Conservation (phyloP, 108 stramenopile species). For the Pseudonitzschia pungens region DNA sequence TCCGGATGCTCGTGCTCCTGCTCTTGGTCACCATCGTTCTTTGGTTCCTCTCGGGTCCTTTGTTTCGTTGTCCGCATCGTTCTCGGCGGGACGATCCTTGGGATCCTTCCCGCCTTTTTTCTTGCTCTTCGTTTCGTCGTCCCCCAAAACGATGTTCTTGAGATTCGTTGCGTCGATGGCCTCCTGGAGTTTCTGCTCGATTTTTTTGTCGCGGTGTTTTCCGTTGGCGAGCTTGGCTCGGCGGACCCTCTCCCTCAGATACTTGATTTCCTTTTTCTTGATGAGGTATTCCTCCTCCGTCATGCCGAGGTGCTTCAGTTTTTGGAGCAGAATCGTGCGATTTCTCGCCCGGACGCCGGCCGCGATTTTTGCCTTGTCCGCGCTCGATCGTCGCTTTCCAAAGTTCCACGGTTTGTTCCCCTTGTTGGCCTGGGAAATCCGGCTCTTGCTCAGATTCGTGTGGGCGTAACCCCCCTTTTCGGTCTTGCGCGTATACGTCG, state of each 20-base stretch:
- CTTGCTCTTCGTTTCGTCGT: conserved; percentile 6
- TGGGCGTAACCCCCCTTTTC: conserved; percentile 50
- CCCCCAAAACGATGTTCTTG: background rate
- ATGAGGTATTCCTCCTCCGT: conserved; percentile 45
- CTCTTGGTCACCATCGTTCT: background rate
- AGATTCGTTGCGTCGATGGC: conserved; percentile 1
- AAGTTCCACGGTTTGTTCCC: conserved; percentile 68
- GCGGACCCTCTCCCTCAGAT: conserved; percentile 44
- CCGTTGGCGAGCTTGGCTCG: conserved; percentile 31
- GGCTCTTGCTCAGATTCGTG: conserved; percentile 35
- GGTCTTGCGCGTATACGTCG: conserved; percentile 39
- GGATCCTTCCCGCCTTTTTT: background rate
- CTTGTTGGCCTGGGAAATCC: conserved; percentile 44
- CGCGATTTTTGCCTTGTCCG: conserved; percentile 44
- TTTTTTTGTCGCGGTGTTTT: background rate
- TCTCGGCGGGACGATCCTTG: background rate
- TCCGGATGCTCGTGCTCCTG: too few relatives aligned
- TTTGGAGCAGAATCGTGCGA: conserved; percentile 40
- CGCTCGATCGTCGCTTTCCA: conserved; percentile 39
- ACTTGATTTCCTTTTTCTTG: conserved; percentile 48
- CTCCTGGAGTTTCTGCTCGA: conserved; percentile 1
- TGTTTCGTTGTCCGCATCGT: conserved; percentile 1
- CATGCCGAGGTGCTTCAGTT: conserved; percentile 45
- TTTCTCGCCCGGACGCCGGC: conserved; percentile 54
- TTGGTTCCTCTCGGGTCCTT: background rate